These are phyloP conservation scores for Ustilago bromivora DNA, from an alignment of 1,284 basidiomycete genomes.

Conservation along the genomic window DNA sequence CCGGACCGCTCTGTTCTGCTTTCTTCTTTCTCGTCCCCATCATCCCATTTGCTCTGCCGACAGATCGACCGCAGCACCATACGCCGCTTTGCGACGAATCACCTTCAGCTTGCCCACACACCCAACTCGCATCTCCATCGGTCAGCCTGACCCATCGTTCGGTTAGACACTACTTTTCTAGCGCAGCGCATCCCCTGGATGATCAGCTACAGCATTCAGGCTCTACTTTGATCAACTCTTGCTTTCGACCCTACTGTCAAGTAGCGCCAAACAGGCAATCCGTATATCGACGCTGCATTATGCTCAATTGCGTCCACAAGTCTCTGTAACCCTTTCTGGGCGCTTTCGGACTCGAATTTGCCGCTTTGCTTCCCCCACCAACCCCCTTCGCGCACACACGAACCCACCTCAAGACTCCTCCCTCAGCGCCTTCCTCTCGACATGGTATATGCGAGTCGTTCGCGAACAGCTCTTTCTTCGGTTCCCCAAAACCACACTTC, in stretches of 20 bases:
- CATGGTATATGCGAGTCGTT: constrained; percentile 37
- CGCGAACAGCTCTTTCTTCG: constrained; percentile 36
- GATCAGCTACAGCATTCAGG: too few relatives aligned
- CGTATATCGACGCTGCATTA: constrained; percentile 4
- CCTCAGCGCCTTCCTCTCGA: background rate
- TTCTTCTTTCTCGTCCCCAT: background rate
- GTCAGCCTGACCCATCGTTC: too few relatives aligned
- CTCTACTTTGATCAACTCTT: too few relatives aligned
- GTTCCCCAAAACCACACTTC: constrained; percentile 30
- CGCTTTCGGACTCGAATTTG: background rate
- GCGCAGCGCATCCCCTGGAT: too few relatives aligned
- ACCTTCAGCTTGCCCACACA: background rate
- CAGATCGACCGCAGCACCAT: too few relatives aligned
- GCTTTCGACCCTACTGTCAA: background rate
- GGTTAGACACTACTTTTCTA: too few relatives aligned
- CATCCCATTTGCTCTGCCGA: background rate
- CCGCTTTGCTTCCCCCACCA: background rate
- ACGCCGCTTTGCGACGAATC: too few relatives aligned
- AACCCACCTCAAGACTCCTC: background rate
- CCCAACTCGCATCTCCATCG: background rate
- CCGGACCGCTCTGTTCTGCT: background rate
- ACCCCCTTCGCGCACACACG: too few relatives aligned
- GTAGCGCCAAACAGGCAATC: constrained; percentile 1
- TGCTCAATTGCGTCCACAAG: constrained; percentile 9
- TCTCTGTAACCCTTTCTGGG: constrained; percentile 3